Conservation (phyloP, 768 basidiomycete species). For the Agaricus blazei region DNA sequence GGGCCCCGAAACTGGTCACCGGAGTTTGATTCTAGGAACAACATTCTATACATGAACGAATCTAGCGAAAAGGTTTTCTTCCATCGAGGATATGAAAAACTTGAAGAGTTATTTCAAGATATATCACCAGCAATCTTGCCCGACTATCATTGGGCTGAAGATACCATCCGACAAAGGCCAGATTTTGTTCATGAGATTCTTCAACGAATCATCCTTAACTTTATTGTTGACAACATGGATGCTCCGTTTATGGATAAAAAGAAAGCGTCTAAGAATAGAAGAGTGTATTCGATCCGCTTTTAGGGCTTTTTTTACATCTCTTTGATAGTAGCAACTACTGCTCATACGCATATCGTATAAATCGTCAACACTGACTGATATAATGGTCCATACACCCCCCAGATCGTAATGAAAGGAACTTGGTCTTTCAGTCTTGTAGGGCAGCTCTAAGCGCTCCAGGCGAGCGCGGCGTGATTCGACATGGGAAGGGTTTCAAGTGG, state of each 20-base stretch:
- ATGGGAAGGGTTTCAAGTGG: constrained; percentile 21
- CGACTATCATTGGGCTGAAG: constrained; percentile 8
- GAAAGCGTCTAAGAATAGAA: too few relatives aligned
- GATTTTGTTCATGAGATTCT: constrained; percentile 11
- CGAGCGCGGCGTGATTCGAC: constrained; percentile 11
- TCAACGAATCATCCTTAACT: constrained; percentile 12
- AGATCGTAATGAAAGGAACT: too few relatives aligned
- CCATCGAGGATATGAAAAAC: neutral
- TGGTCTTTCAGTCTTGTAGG: too few relatives aligned
- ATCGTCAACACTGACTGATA: too few relatives aligned
- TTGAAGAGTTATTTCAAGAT: neutral
- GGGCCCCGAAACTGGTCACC: neutral
- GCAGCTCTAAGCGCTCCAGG: too few relatives aligned
- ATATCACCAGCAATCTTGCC: neutral
- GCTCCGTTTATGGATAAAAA: constrained; percentile 1
- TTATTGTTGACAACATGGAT: constrained; percentile 6
- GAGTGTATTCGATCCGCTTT: too few relatives aligned
- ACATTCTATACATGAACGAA: neutral
- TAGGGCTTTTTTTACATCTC: too few relatives aligned
- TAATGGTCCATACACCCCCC: too few relatives aligned
- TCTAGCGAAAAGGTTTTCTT: neutral
- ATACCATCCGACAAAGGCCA: neutral
- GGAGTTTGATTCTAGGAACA: neutral
- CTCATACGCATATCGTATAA: too few relatives aligned
- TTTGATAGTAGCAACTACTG: too few relatives aligned